Evolutionary conservation across 192 early-diverging fungal genomes (phyloP).

Genomic region (Podochytrium sp.): DNA sequence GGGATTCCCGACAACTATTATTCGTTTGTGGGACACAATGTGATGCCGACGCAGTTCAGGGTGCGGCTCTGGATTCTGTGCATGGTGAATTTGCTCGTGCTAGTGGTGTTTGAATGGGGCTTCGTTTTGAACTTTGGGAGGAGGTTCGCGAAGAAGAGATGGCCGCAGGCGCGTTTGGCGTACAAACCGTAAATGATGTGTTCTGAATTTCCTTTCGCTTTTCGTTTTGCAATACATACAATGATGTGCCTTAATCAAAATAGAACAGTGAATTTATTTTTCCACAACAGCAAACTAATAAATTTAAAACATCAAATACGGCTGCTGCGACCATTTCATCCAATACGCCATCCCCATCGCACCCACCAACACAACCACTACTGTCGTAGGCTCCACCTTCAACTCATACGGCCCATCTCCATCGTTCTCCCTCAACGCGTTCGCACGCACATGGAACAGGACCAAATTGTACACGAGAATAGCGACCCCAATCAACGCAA

Average conservation of each 20-base stretch:
- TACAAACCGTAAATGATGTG: conserved; percentile 15
- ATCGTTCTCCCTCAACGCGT: conserved; percentile 17
- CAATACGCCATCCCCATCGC: not conserved
- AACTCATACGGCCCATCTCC: conserved; percentile 33
- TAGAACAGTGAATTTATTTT: not conserved
- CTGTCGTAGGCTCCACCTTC: conserved; percentile 20
- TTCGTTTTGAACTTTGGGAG: conserved; percentile 42
- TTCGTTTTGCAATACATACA: not conserved
- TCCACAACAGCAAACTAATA: not conserved
- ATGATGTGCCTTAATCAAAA: not conserved
- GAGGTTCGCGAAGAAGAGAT: conserved; percentile 34
- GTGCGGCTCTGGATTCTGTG: conserved; percentile 56
- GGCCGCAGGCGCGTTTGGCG: conserved; percentile 14
- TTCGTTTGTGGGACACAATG: conserved; percentile 71
- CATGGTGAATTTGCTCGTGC: conserved; percentile 35
- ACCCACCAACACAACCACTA: conserved; percentile 7
- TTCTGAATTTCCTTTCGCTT: not conserved
- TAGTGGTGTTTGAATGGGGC: conserved; percentile 36
- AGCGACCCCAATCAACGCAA: conserved; percentile 19
- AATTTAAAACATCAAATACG: not conserved
- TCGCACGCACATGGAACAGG: conserved; percentile 31
- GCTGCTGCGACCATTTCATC: not conserved
- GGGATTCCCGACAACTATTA: conserved; percentile 58
- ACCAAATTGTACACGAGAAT: conserved; percentile 23
- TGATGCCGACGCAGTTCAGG: conserved; percentile 67